Percentiles rank a stretch among this genome's conserved stretches.
Evolutionary conservation across 305 asterid species (phyloP).

Genomic region (Fraxinus dipetala): DNA sequence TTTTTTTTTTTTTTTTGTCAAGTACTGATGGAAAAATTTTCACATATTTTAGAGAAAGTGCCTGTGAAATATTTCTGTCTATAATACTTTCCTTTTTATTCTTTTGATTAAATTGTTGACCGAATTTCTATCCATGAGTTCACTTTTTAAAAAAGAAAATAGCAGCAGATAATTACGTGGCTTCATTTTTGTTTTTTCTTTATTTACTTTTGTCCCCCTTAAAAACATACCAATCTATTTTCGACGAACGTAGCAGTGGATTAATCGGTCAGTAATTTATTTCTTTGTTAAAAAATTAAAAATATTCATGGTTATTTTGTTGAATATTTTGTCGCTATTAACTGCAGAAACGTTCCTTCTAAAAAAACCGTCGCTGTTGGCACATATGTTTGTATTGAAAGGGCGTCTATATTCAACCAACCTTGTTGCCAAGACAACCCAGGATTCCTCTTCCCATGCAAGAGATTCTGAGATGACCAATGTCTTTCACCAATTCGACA

Average conservation of each 20-base stretch:
- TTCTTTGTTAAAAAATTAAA: not conserved
- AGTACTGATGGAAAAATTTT: too few species aligned
- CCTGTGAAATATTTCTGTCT: not conserved
- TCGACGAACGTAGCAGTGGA: not conserved
- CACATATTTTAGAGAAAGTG: not conserved
- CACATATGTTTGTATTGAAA: not conserved
- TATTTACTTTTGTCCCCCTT: not conserved
- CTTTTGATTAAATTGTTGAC: not conserved
- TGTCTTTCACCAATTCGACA: slow-evolving; percentile 52
- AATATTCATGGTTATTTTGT: not conserved
- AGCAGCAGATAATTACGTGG: not conserved
- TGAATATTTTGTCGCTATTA: not conserved
- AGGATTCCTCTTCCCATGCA: slow-evolving; percentile 89
- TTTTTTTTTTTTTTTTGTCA: not conserved
- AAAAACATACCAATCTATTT: not conserved
- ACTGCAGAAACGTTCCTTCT: not conserved
- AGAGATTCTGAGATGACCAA: slow-evolving; percentile 66
- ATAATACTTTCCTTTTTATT: not conserved
- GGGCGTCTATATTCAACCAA: slow-evolving; percentile 3
- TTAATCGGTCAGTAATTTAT: not conserved
- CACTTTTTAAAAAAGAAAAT: not conserved
- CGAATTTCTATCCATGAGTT: not conserved
- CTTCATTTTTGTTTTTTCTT: not conserved
- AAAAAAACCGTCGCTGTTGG: not conserved
- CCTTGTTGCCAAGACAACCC: slow-evolving; percentile 95